Evolutionary conservation across 495 filamentous ascomycete genomes (phyloP).

Genomic region (Cercophora samala): DNA sequence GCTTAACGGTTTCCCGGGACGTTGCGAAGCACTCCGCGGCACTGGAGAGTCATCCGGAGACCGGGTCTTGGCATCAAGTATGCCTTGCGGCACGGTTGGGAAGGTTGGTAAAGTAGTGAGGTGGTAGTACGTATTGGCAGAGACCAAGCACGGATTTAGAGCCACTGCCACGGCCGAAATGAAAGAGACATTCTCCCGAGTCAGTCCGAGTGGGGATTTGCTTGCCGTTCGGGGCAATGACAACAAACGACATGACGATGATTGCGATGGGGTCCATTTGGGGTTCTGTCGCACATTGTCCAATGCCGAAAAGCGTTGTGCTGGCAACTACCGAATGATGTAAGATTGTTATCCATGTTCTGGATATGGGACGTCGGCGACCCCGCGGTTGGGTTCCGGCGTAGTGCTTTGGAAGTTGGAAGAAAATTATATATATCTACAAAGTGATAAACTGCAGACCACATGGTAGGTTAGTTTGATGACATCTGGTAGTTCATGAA

Average conservation of each 20-base stretch:
- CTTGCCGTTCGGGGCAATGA: background rate
- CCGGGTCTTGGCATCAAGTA: background rate
- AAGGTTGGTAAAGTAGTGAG: background rate
- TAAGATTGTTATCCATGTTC: background rate
- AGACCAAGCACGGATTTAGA: background rate
- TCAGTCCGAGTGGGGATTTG: background rate
- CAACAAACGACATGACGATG: background rate
- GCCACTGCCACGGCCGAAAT: background rate
- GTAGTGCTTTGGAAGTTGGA: background rate
- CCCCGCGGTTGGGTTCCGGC: slow-evolving; percentile 3
- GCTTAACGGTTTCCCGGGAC: background rate
- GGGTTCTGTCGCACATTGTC: background rate
- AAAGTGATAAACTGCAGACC: background rate
- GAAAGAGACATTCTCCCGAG: background rate
- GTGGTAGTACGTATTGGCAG: background rate
- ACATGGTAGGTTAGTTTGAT: too few relatives aligned
- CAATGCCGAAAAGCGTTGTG: background rate
- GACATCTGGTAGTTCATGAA: too few relatives aligned
- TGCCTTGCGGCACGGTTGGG: background rate
- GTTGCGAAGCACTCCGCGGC: background rate
- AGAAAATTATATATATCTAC: background rate
- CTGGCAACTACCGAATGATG: background rate
- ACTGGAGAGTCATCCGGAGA: background rate
- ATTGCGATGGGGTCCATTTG: background rate
- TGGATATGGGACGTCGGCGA: background rate